Base-by-base conservation (phyloP, 208 protist genomes). In the Trypanosomatidae sp. region DNA sequence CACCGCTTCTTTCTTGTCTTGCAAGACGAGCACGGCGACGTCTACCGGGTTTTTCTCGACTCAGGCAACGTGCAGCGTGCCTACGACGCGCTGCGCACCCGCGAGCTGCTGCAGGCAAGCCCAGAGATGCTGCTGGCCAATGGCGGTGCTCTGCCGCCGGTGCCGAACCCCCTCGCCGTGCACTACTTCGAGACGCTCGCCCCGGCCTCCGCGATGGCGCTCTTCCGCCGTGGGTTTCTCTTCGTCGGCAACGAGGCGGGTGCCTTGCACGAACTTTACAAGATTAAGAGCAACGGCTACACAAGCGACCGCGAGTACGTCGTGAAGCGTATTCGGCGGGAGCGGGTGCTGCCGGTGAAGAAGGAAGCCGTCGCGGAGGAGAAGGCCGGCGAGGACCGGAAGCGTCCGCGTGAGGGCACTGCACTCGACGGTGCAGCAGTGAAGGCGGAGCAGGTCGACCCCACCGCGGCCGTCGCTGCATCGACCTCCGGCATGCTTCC, bases 151-250 rank as follows among this genome's bases (percentile, higher is more conserved):
- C 59, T 79, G 43, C 59, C 77, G 15, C 69, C 82, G 2, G 82
- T 90, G 52, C 77, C 82, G n/a, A 93, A 88, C 62, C 78, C 81
- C 12, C 79, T 99, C 0, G 73, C 82, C 7, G 83, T 99, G 43
- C 80, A 89, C 41, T 99, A 99, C 86, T 99, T 99, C 79, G 99
- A 99, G 69, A 99, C 98, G 1, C 83, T 99, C 8, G 91, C 98
- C 12, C 76, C 94, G 0, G 83, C 97, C 3, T 92, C 76, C 19
- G 72, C 84, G 9, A 82, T 99, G 64, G 89, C 76, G 56, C 86
- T 99, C 13, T 91, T 99, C 30, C 90, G 91, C 53, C 89, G 74
- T 19, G 99, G 99, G 2, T 99, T 98, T 81, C 79, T 99, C 1
- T 99, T 99, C 74, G 79, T 91, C 7, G 98, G 98, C 17, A 82